Evolutionary conservation across 2,329 filamentous ascomycete genomes (phyloP), one percentile per base, ranked within the genome.

Genomic region (Cytospora paraplurivora): DNA sequence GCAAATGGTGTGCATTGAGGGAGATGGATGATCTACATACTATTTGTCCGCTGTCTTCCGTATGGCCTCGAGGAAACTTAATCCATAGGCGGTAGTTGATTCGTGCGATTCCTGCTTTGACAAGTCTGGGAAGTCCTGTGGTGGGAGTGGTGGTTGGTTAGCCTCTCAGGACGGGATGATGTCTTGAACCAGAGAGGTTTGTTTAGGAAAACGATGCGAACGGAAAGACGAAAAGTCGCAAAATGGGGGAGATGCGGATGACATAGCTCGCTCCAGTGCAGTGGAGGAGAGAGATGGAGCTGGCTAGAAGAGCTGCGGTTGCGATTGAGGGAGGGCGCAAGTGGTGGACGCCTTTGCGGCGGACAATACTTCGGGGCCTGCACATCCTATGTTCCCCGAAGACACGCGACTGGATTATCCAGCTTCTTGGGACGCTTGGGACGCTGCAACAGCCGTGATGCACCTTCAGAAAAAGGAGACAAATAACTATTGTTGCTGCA

Each of bases 31-130:
- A 52, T 62, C 53, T 55, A 80, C 85, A 71, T 82, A 94, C 91
- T 84, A 91, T 79, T 96, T 96, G 75, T 96, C 92, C 67, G 87
- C 86, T 27, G 91, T 92, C 68, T 85, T 83, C 70, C 88, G 88
- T 72, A 96, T 85, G 72, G 88, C 87, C 60, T 91, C 87, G 52
- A 96, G 78, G 71, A 96, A 90, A 68, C 83, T 85, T 70, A 91
- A 77, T 44, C 92, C 92, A 71, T 87, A 85, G 62, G 87, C 83
- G 15, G 87, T 88, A 3, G 90, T 93, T 17, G 87, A 87, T 73
- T 90, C 87, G 60, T 78, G 76, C 17, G 84, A 87, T 76, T 93
- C 90, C 68, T 80, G 81, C 63, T 82, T 77, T 55, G 78, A 74
- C 34, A 85, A 75, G 66, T 85, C 80, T 32, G 64, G 64, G 68